Evolutionary conservation across 2,329 filamentous ascomycete species (phyloP), one percentile per base, ranked within the genome.

Genomic region (Trichophyton rubrum): DNA sequence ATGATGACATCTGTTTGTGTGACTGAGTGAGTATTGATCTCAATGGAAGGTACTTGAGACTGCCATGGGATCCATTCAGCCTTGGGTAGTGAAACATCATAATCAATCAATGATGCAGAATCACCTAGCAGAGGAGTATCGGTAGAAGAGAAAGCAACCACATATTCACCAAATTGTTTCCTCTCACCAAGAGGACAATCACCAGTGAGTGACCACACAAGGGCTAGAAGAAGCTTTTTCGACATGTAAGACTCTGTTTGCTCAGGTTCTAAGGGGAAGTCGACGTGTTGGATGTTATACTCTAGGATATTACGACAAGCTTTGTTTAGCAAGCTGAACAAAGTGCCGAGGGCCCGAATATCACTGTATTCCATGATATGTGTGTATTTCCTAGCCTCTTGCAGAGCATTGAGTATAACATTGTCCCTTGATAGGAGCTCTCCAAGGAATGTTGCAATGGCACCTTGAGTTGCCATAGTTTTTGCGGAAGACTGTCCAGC

Each of bases 351-450:
- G 3, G 90, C 92, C 61, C 93, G 89, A 57, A 92, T 89, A 57
- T 89, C 82, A 0, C 93, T 97, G 71, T 93, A 99, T 67, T 96
- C 90, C 93, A 99, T 99, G 71, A 99, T 99, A 73, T 99, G 93
- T 64, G 87, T 89, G 77, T 89, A 95, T 41, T 79, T 79, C 67
- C 83, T 81, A 3, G 92, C 90, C 71, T 89, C 82, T 59, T 85
- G 81, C 3, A 99, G 81, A 2, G 86, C 88, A 64, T 87, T 85
- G 30, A 85, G 76, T 49, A 97, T 85, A 68, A 99, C 92, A 66
- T 89, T 81, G 66, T 96, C 90, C 5, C 82, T 85, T 0, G 82
- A 87, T 58, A 99, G 78, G 68, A 89, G 86, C 45, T 84, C 82
- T 64, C 87, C 81, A 24, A 99, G 80, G 62, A 95, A 80, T 61